Evolutionary conservation across 139 green algal genomes (phyloP), one percentile per base, ranked within the genome.

Genomic region (Choricystis sp.): DNA sequence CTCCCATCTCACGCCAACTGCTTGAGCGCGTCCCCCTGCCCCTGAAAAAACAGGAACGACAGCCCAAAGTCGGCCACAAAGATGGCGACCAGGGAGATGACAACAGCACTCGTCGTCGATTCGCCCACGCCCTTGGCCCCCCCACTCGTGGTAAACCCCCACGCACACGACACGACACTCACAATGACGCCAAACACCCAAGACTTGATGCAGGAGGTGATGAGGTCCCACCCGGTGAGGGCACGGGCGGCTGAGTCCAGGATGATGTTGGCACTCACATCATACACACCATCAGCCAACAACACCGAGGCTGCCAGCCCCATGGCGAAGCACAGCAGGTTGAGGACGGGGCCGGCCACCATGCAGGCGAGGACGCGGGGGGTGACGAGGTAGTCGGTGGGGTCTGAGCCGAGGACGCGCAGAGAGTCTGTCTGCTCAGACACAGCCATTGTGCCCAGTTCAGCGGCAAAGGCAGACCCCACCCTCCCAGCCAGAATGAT

Each of bases 391-490:
- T 99, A 99, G 72, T 99, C 91, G 26, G 97, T 88, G 0, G 93
- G 93, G 72, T 99, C 93, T 0, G 81, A 92, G 66, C 82, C 81
- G 59, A 99, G 75, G 70, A 98, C 87, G 1, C 91, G 73, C 70
- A 99, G 80, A 23, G 85, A 92, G 79, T 97, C 93, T 20, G 91
- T 95, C 72, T 99, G 93, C 84, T 99, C 93, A 19, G 87, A 96
- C 27, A 98, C 91, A 81, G 94, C 84, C 93, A 98, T 99, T 21
- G 94, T 99, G 21, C 94, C 94, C 59, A 99, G 79, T 82, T 99
- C 94, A 20, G 94, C 92, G 25, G 92, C 94, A 79, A 98, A 97
- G 0, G 94, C 89, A 52, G 74, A 89, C 40, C 94, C 94, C 20
- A 98, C 91, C 2, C 94, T 70, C 2, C 94, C 94, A 14, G 92